A percentile compares a stretch with the other conserved stretches of the same genome.
phyloP scores from a whole-genome alignment of 2,329 filamentous ascomycete species.

The Calonectria multiphialidica region DNA sequence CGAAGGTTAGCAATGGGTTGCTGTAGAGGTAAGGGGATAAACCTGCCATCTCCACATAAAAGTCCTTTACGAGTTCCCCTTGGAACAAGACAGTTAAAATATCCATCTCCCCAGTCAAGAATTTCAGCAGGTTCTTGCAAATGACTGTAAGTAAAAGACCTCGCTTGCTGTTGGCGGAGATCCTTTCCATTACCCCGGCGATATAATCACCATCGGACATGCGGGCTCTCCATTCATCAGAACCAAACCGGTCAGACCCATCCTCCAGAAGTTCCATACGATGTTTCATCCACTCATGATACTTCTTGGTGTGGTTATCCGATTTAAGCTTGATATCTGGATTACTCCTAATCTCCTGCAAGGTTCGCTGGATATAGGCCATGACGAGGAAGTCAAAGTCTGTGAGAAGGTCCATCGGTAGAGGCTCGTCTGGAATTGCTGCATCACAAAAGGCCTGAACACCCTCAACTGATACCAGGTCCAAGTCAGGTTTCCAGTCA shows the following conservation, averaged over 20 bases:
- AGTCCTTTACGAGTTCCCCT: neutral
- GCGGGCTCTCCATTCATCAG: neutral
- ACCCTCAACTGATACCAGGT: neutral
- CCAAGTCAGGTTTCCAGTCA: neutral
- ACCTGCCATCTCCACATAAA: neutral
- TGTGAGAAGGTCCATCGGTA: neutral
- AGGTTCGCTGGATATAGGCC: neutral
- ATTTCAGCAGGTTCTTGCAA: neutral
- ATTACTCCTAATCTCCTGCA: neutral
- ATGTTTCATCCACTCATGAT: neutral
- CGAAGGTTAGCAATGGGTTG: neutral
- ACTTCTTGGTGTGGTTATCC: neutral
- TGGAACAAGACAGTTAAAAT: neutral
- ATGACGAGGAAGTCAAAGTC: neutral
- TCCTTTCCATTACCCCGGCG: slow-evolving; percentile 27
- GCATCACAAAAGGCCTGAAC: neutral
- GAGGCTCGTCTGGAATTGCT: neutral
- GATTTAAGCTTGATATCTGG: neutral
- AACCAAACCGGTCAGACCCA: neutral
- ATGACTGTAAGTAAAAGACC: neutral
- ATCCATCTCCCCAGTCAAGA: neutral
- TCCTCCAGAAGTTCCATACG: neutral
- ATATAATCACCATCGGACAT: neutral
- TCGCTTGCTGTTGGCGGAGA: slow-evolving; percentile 25
- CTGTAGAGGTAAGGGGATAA: neutral